Conservation (phyloP, 2,329 filamentous ascomycete species). For the Pyrenophora seminiperda region DNA sequence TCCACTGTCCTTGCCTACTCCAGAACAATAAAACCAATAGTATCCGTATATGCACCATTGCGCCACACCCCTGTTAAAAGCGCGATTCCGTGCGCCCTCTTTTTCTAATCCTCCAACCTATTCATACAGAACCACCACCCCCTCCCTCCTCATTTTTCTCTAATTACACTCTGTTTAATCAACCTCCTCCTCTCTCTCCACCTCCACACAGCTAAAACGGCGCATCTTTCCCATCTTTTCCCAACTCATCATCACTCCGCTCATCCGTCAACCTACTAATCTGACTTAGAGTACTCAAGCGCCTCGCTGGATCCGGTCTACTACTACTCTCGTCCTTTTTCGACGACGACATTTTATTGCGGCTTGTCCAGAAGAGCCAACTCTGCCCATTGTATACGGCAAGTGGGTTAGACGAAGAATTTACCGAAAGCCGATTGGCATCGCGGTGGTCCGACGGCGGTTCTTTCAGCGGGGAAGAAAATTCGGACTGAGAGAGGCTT, state of each 20-base stretch:
- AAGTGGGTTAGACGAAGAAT: constrained; percentile 54
- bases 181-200: background rate
- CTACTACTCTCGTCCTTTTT: constrained; percentile 27
- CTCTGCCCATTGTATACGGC: constrained; percentile 57
- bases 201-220: background rate
- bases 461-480: constrained; percentile 10
- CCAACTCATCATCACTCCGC: constrained; percentile 20
- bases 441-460: constrained; percentile 2
- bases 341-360: constrained; percentile 3
- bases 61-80: too few relatives aligned
- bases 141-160: too few relatives aligned
- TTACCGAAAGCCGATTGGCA: constrained; percentile 20
- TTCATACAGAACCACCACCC: too few relatives aligned
- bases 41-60: too few relatives aligned
- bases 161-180: too few relatives aligned
- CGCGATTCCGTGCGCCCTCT: too few relatives aligned
- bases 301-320: constrained; percentile 40
- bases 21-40: too few relatives aligned
- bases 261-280: constrained; percentile 61
- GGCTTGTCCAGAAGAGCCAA: constrained; percentile 60
- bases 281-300: constrained; percentile 57
- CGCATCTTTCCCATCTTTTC: constrained; percentile 47
- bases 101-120: too few relatives aligned
- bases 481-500: constrained; percentile 19
- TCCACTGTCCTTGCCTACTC: too few relatives aligned